A percentile compares a stretch with the other conserved stretches of the same genome.
phyloP scores from a whole-genome alignment of 2,329 filamentous ascomycete genomes.

The Chrysoporthe austroafricana region DNA sequence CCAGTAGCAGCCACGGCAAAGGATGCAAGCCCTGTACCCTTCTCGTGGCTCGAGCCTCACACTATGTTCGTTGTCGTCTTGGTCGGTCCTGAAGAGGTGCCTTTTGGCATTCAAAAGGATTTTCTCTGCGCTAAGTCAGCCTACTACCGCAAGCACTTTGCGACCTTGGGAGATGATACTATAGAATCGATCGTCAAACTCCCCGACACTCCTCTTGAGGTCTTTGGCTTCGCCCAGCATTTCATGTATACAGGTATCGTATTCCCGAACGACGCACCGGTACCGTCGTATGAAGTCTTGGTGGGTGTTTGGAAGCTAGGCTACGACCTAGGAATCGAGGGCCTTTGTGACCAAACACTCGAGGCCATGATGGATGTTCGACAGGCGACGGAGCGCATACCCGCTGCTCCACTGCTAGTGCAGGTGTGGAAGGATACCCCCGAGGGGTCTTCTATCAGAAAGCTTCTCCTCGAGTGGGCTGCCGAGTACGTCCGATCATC shows the following conservation, averaged over 20 bases:
- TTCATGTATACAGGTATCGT: constrained; percentile 58
- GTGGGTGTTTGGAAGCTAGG: constrained; percentile 62
- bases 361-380: constrained; percentile 62
- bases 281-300: constrained; percentile 58
- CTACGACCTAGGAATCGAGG: constrained; percentile 54
- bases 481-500: constrained; percentile 66
- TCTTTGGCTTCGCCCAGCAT: constrained; percentile 60
- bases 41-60: constrained; percentile 48
- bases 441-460: constrained; percentile 61
- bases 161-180: constrained; percentile 40
- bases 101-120: constrained; percentile 63
- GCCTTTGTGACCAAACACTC: constrained; percentile 60
- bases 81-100: constrained; percentile 54
- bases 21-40: not conserved
- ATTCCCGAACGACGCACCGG: constrained; percentile 44
- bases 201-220: constrained; percentile 50
- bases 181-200: constrained; percentile 57
- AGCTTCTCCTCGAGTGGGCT: constrained; percentile 63
- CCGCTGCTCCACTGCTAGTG: constrained; percentile 61
- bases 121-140: constrained; percentile 58
- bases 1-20: not conserved
- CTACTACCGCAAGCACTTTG: constrained; percentile 53
- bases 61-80: constrained; percentile 59
- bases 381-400: constrained; percentile 57
- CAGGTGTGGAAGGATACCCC: constrained; percentile 66